Base-by-base conservation (phyloP, 441 rosid species). In the Metrosideros polymorpha region DNA sequence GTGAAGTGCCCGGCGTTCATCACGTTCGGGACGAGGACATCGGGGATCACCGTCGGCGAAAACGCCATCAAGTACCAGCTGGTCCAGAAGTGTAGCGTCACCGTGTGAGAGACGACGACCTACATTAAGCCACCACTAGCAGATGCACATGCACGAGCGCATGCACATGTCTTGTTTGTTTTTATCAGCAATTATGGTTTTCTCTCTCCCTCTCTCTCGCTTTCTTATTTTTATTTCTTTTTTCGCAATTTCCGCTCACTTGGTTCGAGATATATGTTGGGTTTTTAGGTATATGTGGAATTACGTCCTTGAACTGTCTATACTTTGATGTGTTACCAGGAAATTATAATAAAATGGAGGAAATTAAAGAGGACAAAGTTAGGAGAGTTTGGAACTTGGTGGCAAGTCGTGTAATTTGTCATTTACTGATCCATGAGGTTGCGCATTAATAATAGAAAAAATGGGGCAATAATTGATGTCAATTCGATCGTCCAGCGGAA, bases 1-100 rank as follows among this genome's bases (percentile, higher is more conserved):
- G 89, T 84, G 45, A 84, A 63, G 12, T 87, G 89, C 77, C 86
- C 86, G 3, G 86, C 86, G 14, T 50, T n/a, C 29, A 55, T 87
- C 12, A 7, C 84, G 43, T 84, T 82, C 45, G 86, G 86, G 53
- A 14, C 55, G 29, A 30, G 32, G 86, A 27, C 35, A 15, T 61
- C 14, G 19, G 86, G 57, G 51, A 63, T 66, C 75, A 7, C 57
- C 61, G 82, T 59, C 51, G 86, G 82, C 52, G 25, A 45, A 13
- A 59, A 59, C 79, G 83, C 82, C 86, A 15, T 59, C 54, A 61
- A 85, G 82, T 85, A 85, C 71, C 52, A 42, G 82, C 22, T 43
- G 13, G 22, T 50, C n/a, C 86, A 32, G 71, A 61, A 14, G 25
- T 59, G 86, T 27, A 29, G n/a, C 39, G 82, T 59, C 49, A 12